phyloP scores from a whole-genome alignment of 169 alveolate species.

The Theileria annulata region DNA sequence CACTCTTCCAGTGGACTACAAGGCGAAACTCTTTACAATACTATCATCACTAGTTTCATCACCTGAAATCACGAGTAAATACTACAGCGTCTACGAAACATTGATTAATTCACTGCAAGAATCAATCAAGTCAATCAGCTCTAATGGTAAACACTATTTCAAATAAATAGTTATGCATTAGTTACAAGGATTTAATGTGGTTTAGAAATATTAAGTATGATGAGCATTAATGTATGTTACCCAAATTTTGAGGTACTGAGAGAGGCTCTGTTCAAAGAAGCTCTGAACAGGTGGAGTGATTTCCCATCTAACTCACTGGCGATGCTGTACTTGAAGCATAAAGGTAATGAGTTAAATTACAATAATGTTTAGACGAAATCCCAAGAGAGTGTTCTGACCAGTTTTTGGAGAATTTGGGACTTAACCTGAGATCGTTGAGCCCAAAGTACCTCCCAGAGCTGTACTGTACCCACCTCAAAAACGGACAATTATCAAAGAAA shows the following conservation, averaged over 20 bases:
- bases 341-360: neutral
- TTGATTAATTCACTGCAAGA: neutral
- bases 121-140: neutral
- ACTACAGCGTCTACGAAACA: conserved; percentile 11
- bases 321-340: conserved; percentile 1
- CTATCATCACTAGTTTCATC: conserved; percentile 19
- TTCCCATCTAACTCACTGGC: conserved; percentile 17
- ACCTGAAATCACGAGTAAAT: conserved; percentile 1
- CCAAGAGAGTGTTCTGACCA: conserved; percentile 9
- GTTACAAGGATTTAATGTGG: neutral
- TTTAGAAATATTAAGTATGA: conserved; percentile 3
- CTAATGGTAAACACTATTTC: neutral
- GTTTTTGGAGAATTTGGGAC: conserved; percentile 1
- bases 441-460: conserved; percentile 36
- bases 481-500: neutral
- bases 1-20: conserved; percentile 10
- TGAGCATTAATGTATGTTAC: neutral
- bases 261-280: conserved; percentile 3
- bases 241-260: conserved; percentile 4
- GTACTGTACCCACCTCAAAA: conserved; percentile 36
- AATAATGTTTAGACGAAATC: conserved; percentile 12
- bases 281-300: conserved; percentile 4
- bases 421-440: neutral
- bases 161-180: neutral
- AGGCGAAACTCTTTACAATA: conserved; percentile 37